Percentiles rank a stretch among this genome's conserved stretches.
Conservation (phyloP, 2,329 filamentous ascomycete species). For the Ploettnerulaceae sp. region DNA sequence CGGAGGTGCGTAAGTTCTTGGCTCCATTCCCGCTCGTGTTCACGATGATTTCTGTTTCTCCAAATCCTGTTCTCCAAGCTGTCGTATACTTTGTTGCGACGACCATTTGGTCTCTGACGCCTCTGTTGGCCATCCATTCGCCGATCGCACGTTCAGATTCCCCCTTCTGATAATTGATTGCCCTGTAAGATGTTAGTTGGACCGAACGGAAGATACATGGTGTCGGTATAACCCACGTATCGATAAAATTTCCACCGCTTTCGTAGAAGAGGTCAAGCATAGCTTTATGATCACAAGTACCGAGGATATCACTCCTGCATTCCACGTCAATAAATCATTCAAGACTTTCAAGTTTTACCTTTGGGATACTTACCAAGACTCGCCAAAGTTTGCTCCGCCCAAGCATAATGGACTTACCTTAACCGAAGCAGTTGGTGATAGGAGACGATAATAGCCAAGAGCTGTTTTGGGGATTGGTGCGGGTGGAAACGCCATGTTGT, state of each 20-base stretch:
- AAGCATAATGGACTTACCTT: constrained; percentile 32
- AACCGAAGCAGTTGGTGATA: constrained; percentile 31
- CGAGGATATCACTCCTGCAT: constrained; percentile 8
- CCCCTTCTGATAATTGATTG: constrained; percentile 51
- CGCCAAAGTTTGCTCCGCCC: constrained; percentile 41
- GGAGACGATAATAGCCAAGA: constrained; percentile 12
- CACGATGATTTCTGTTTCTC: constrained; percentile 16
- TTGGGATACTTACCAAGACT: constrained; percentile 1
- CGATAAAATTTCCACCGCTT: constrained; percentile 61
- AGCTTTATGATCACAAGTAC: constrained; percentile 34
- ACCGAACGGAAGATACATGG: neutral
- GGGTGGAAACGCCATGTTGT: constrained; percentile 8
- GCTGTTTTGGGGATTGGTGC: constrained; percentile 2
- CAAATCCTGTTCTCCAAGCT: constrained; percentile 27
- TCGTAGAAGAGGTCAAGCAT: constrained; percentile 51
- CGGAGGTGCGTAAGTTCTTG: constrained; percentile 9
- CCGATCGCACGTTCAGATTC: constrained; percentile 53
- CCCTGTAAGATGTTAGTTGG: constrained; percentile 33
- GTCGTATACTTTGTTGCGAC: constrained; percentile 47
- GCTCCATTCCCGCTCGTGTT: constrained; percentile 12
- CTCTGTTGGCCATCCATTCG: constrained; percentile 47
- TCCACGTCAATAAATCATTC: neutral
- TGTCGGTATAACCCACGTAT: constrained; percentile 35
- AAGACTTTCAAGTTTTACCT: neutral
- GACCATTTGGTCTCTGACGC: constrained; percentile 47